Evolutionary conservation across 495 filamentous ascomycete species (phyloP).

Genomic region (Penicillium antarcticum): DNA sequence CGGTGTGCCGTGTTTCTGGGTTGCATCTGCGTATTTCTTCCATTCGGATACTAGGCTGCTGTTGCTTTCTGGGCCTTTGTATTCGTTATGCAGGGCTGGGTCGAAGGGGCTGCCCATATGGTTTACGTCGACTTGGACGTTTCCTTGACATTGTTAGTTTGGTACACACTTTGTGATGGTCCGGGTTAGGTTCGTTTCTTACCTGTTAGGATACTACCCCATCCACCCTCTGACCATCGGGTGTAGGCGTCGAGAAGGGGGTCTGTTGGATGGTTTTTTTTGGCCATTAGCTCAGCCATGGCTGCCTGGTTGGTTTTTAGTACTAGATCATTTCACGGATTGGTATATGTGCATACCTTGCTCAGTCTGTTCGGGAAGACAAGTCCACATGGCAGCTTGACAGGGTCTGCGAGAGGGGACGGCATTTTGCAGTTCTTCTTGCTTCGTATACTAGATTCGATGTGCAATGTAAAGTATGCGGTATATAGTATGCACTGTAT

Average conservation of each 20-base stretch:
- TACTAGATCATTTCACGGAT: not conserved
- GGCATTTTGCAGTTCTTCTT: conserved; percentile 16
- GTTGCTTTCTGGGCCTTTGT: conserved; percentile 21
- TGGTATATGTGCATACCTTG: conserved; percentile 35
- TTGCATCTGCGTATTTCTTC: conserved; percentile 45
- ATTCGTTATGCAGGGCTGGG: conserved; percentile 35
- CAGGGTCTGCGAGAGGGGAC: conserved; percentile 34
- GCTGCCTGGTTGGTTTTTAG: conserved; percentile 32
- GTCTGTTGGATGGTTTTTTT: conserved; percentile 26
- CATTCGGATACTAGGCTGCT: conserved; percentile 33
- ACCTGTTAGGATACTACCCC: conserved; percentile 49
- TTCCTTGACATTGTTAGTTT: conserved; percentile 27
- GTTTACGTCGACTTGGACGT: conserved; percentile 54
- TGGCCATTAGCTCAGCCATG: conserved; percentile 47
- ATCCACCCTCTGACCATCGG: conserved; percentile 49
- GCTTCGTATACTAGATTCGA: not conserved
- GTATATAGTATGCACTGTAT: not conserved
- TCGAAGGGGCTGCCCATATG: conserved; percentile 45
- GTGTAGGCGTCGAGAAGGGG: conserved; percentile 38
- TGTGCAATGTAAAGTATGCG: not conserved
- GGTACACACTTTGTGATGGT: not conserved
- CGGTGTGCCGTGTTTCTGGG: conserved; percentile 45
- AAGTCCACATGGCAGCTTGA: conserved; percentile 50
- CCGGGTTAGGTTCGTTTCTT: not conserved
- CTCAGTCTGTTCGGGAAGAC: conserved; percentile 49